phyloP scores from a whole-genome alignment of 2,329 filamentous ascomycete genomes.

The Pleurostoma richardsiae region DNA sequence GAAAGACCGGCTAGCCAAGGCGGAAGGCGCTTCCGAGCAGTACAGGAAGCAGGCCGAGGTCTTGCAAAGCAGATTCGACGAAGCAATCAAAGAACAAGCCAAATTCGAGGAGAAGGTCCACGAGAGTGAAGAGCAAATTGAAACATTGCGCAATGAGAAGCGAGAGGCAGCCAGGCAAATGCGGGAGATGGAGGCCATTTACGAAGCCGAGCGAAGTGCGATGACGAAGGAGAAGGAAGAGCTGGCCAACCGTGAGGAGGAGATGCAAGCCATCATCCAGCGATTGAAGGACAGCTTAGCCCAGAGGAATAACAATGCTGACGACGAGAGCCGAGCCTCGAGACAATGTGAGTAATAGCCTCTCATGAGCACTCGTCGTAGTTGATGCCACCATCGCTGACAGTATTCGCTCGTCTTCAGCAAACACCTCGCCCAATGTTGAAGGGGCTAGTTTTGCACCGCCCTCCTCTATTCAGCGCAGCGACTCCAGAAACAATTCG shows the following conservation, averaged over 20 bases:
- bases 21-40: conserved; percentile 72
- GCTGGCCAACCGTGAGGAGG: conserved; percentile 76
- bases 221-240: conserved; percentile 92
- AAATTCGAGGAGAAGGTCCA: conserved; percentile 85
- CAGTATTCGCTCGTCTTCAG: conserved; percentile 9
- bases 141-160: conserved; percentile 77
- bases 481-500: conserved; percentile 84
- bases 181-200: conserved; percentile 87
- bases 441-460: conserved; percentile 81
- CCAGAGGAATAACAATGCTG: conserved; percentile 60
- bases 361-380: too few relatives aligned
- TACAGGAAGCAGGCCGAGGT: conserved; percentile 81
- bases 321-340: conserved; percentile 48
- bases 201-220: conserved; percentile 82
- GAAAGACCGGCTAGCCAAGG: conserved; percentile 74
- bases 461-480: conserved; percentile 76
- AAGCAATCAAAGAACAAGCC: conserved; percentile 74
- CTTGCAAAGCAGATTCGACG: conserved; percentile 80
- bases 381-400: conserved; percentile 3
- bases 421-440: conserved; percentile 59
- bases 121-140: conserved; percentile 79
- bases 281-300: conserved; percentile 84
- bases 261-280: conserved; percentile 86
- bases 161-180: conserved; percentile 77
- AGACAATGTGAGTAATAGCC: conserved; percentile 46